Conservation (phyloP, 2,329 filamentous ascomycete genomes). For the Metarhizium humberi region DNA sequence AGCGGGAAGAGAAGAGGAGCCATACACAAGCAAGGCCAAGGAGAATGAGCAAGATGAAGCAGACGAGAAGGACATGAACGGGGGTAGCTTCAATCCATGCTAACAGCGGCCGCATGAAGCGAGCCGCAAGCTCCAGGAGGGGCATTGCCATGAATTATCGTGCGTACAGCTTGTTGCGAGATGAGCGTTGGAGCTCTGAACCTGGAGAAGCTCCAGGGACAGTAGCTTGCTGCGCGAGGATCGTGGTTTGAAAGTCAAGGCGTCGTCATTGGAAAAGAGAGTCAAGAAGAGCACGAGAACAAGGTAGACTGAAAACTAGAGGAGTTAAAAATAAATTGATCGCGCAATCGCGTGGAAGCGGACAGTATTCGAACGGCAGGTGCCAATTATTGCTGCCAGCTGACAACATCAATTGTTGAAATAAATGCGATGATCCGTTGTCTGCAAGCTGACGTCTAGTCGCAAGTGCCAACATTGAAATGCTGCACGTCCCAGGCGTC, state of each 20-base stretch:
- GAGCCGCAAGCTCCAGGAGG: slow-evolving; percentile 21
- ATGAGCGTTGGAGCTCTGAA: not conserved
- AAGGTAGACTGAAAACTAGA: not conserved
- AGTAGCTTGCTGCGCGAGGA: slow-evolving; percentile 1
- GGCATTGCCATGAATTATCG: slow-evolving; percentile 7
- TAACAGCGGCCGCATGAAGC: slow-evolving; percentile 24
- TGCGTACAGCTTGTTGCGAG: not conserved
- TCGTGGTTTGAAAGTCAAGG: not conserved
- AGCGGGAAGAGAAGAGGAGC: not conserved
- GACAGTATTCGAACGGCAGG: not conserved
- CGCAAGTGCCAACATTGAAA: too few relatives aligned
- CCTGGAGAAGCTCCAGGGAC: not conserved
- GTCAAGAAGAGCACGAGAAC: not conserved
- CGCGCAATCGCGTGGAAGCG: not conserved
- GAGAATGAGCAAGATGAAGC: slow-evolving; percentile 23
- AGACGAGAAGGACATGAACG: slow-evolving; percentile 26
- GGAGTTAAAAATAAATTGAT: too few relatives aligned
- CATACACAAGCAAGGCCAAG: slow-evolving; percentile 29
- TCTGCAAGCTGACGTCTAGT: too few relatives aligned
- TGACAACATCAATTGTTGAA: not conserved
- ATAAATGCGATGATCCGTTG: too few relatives aligned
- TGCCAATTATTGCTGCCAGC: not conserved
- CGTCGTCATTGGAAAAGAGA: not conserved
- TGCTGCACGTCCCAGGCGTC: too few relatives aligned
- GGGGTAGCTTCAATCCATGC: slow-evolving; percentile 28